Conservation (phyloP, 495 filamentous ascomycete species). For the Symbiotaphrina buchneri region DNA sequence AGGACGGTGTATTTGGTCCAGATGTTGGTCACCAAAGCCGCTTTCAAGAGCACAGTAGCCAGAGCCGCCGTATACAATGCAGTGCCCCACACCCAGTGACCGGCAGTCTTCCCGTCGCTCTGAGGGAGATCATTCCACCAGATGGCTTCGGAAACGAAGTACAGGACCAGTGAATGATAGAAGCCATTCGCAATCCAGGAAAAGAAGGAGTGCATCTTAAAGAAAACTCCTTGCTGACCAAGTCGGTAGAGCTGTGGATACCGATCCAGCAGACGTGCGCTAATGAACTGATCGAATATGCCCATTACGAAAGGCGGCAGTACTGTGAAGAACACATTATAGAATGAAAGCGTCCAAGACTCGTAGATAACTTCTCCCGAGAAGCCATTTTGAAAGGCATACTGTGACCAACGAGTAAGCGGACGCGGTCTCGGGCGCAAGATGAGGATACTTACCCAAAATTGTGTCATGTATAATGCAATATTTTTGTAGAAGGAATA, state of each 20-base stretch:
- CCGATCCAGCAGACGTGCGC: slow-evolving; percentile 82
- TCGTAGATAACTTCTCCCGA: slow-evolving; percentile 98
- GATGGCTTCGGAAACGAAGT: slow-evolving; percentile 61
- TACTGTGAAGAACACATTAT: slow-evolving; percentile 97
- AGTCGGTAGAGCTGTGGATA: slow-evolving; percentile 94
- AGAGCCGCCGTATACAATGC: slow-evolving; percentile 79
- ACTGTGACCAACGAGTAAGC: slow-evolving; percentile 29
- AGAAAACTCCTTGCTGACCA: slow-evolving; percentile 80
- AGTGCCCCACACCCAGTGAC: slow-evolving; percentile 96
- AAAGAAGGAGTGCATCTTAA: slow-evolving; percentile 76
- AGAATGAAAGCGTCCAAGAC: slow-evolving; percentile 96
- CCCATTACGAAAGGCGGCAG: slow-evolving; percentile 87
- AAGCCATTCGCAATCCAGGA: slow-evolving; percentile 86
- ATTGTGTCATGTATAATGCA: slow-evolving; percentile 94
- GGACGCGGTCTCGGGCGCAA: slow-evolving; percentile 1
- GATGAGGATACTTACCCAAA: slow-evolving; percentile 48
- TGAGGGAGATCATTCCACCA: slow-evolving; percentile 58
- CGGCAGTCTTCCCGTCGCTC: slow-evolving; percentile 51
- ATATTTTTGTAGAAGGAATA: slow-evolving; percentile 99
- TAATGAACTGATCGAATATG: slow-evolving; percentile 96
- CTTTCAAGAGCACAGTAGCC: slow-evolving; percentile 84
- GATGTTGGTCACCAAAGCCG: slow-evolving; percentile 81
- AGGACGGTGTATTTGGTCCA: slow-evolving; percentile 98
- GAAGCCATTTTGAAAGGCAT: slow-evolving; percentile 95
- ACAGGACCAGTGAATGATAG: slow-evolving; percentile 86